Conservation (phyloP, 176 grass and related monocot species). For the Oryza punctata region DNA sequence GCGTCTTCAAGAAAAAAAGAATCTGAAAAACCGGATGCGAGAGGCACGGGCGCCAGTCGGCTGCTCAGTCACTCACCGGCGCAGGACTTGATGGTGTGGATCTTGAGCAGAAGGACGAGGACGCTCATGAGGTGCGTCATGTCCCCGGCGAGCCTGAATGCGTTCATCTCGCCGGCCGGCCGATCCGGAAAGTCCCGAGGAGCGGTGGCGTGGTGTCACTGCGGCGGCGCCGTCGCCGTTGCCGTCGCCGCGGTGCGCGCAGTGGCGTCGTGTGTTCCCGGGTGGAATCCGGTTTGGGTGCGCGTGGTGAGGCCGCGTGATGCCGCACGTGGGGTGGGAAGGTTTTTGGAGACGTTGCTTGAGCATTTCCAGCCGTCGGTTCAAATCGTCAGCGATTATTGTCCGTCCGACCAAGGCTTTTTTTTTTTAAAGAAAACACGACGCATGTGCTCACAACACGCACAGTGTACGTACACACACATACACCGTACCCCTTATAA, state of each 20-base stretch:
- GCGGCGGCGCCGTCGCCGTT: neutral
- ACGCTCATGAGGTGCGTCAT: conserved; percentile 75
- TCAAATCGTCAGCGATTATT: too few relatives aligned
- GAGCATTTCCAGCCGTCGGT: too few relatives aligned
- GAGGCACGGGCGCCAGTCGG: neutral
- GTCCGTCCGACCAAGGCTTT: too few relatives aligned
- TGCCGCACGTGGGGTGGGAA: too few relatives aligned
- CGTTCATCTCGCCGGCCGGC: conserved; percentile 47
- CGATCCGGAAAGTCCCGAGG: neutral
- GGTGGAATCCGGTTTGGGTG: neutral
- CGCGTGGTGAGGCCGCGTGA: neutral
- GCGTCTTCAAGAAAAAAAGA: neutral
- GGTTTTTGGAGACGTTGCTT: too few relatives aligned
- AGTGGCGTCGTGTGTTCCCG: neutral
- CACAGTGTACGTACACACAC: too few relatives aligned
- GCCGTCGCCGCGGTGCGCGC: neutral
- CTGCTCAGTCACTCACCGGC: conserved; percentile 40
- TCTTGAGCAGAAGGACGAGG: conserved; percentile 76
- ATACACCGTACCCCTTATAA: too few relatives aligned
- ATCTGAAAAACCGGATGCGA: neutral
- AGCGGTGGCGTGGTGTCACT: neutral
- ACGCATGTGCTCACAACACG: too few relatives aligned
- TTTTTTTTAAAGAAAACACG: too few relatives aligned
- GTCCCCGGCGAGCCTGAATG: conserved; percentile 66
- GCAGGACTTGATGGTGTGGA: conserved; percentile 80